Evolutionary conservation across 2,329 filamentous ascomycete species (phyloP).

Genomic region (Emergomyces pasteurianus): DNA sequence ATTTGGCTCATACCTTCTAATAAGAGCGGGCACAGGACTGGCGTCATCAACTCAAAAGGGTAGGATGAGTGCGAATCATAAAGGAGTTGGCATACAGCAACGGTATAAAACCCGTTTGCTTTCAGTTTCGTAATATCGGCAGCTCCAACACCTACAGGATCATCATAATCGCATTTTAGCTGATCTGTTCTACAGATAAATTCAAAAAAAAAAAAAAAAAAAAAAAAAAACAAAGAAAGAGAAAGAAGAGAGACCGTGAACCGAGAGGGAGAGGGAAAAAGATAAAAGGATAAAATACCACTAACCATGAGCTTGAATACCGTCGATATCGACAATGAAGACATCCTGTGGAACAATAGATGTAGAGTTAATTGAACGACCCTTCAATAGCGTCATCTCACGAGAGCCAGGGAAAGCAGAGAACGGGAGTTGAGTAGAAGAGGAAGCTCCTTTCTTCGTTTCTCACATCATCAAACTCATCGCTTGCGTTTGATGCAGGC

Average conservation of each 20-base stretch:
- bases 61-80: background rate
- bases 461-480: slow-evolving; percentile 37
- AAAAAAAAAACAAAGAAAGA: too few species aligned
- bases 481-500: slow-evolving; percentile 42
- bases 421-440: background rate
- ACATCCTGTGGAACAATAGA: slow-evolving; percentile 27
- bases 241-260: background rate
- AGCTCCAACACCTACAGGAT: slow-evolving; percentile 44
- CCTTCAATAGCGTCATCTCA: background rate
- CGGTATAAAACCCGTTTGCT: slow-evolving; percentile 49
- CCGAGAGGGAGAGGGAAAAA: background rate
- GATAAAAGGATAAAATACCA: too few species aligned
- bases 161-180: background rate
- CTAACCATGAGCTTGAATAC: slow-evolving; percentile 51
- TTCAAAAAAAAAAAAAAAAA: too few species aligned
- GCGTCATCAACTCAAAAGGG: background rate
- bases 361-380: background rate
- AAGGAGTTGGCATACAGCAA: slow-evolving; percentile 39
- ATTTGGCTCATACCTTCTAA: background rate
- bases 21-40: background rate
- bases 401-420: background rate
- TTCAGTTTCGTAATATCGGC: slow-evolving; percentile 56
- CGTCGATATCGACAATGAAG: slow-evolving; percentile 55
- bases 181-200: background rate
- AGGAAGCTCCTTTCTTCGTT: background rate